Conservation (phyloP, 805 yeast species). For the Sugiyamaella lignohabitans region DNA sequence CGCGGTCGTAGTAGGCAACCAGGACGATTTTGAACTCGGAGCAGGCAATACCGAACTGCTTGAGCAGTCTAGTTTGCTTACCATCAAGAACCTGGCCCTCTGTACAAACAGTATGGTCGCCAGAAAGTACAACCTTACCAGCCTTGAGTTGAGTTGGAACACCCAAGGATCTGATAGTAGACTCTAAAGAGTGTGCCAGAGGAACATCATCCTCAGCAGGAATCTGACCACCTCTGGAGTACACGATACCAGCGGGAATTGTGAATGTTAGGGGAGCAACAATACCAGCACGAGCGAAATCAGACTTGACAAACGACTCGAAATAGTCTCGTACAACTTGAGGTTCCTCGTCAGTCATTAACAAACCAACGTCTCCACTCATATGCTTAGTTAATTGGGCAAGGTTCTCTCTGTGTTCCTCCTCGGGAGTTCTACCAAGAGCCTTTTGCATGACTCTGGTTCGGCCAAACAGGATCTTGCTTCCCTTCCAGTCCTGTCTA, state of each 20-base stretch:
- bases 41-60: constrained; percentile 93
- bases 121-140: constrained; percentile 76
- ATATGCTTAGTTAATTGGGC: constrained; percentile 58
- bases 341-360: constrained; percentile 84
- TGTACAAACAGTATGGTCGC: constrained; percentile 73
- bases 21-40: constrained; percentile 80
- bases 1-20: constrained; percentile 59
- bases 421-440: constrained; percentile 77
- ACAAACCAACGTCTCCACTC: constrained; percentile 76
- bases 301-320: constrained; percentile 65
- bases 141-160: constrained; percentile 85
- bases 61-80: constrained; percentile 82
- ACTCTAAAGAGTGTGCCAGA: constrained; percentile 92
- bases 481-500: constrained; percentile 88
- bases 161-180: constrained; percentile 81
- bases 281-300: constrained; percentile 85
- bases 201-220: constrained; percentile 91
- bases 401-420: constrained; percentile 83
- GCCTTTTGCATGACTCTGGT: constrained; percentile 91
- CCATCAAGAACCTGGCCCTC: constrained; percentile 80
- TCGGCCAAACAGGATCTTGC: constrained; percentile 83
- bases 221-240: constrained; percentile 92
- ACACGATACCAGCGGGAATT: constrained; percentile 84
- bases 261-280: constrained; percentile 75
- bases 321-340: constrained; percentile 89